Evolutionary conservation across 2,329 filamentous ascomycete species (phyloP).

Genomic region (Arachnomyces sp.): DNA sequence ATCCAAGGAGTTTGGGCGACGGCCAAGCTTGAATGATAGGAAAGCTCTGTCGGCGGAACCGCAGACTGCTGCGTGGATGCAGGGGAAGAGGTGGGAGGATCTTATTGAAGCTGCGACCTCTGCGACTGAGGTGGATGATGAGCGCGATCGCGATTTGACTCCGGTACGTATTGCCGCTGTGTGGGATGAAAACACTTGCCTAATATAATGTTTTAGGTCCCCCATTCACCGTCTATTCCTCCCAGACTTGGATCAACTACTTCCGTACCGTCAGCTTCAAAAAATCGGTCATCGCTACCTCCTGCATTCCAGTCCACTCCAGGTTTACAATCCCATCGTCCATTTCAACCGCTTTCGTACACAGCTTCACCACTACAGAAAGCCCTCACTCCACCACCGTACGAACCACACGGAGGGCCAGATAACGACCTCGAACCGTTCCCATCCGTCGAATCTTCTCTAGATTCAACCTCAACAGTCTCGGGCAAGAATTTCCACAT

Average conservation of each 20-base stretch:
- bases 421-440: constrained; percentile 66
- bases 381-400: constrained; percentile 74
- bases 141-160: constrained; percentile 70
- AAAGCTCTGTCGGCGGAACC: constrained; percentile 86
- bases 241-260: constrained; percentile 31
- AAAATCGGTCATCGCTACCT: constrained; percentile 55
- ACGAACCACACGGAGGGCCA: constrained; percentile 42
- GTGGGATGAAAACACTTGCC: background rate
- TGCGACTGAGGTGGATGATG: constrained; percentile 82
- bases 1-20: constrained; percentile 65
- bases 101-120: constrained; percentile 90
- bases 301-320: constrained; percentile 46
- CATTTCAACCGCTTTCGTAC: constrained; percentile 49
- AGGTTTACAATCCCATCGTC: constrained; percentile 29
- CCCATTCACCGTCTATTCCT: constrained; percentile 33
- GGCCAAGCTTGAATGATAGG: constrained; percentile 63
- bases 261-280: constrained; percentile 31
- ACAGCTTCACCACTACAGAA: constrained; percentile 87
- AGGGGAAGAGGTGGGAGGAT: constrained; percentile 92
- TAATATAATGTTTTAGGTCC: constrained; percentile 19
- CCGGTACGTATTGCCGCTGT: constrained; percentile 53
- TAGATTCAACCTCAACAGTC: constrained; percentile 43
- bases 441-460: constrained; percentile 77
- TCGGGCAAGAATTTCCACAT: constrained; percentile 64
- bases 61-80: constrained; percentile 58